A percentile compares a stretch with the other conserved stretches of the same genome.
Evolutionary conservation across 129 eudicot genomes (phyloP).

Genomic region (Lactuca saligna): DNA sequence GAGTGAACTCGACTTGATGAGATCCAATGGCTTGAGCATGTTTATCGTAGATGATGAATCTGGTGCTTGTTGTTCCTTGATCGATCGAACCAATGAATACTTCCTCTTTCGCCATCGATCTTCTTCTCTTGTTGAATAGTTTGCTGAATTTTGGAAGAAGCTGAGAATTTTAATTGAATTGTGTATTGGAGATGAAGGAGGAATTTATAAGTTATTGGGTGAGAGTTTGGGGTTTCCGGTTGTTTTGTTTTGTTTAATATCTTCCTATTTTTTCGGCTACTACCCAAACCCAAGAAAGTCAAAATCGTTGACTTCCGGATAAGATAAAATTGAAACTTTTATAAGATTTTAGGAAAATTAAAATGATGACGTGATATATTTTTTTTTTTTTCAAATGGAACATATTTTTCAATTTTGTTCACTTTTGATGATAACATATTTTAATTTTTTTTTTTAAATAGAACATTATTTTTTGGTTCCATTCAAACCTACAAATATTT

Average conservation of each 20-base stretch:
- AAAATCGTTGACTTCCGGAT: conserved; percentile 28
- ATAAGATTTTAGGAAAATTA: not conserved
- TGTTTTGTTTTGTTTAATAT: not conserved
- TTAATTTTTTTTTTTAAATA: too few relatives aligned
- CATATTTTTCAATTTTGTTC: too few relatives aligned
- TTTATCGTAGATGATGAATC: conserved; percentile 85
- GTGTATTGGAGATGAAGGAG: not conserved
- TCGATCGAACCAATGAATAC: conserved; percentile 82
- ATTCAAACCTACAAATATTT: too few relatives aligned
- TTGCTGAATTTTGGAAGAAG: not conserved
- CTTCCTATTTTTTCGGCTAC: not conserved
- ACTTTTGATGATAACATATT: too few relatives aligned
- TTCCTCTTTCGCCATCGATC: conserved; percentile 50
- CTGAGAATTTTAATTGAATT: not conserved
- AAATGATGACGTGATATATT: too few relatives aligned
- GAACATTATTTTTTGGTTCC: too few relatives aligned
- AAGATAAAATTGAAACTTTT: conserved; percentile 5
- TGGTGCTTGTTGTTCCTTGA: conserved; percentile 97
- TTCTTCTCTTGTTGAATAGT: not conserved
- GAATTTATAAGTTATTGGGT: conserved; percentile 19
- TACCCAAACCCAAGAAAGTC: not conserved
- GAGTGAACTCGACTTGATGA: conserved; percentile 96
- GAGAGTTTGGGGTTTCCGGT: conserved; percentile 8
- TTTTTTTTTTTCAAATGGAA: too few relatives aligned
- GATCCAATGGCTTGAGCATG: conserved; percentile 68